A percentile compares a stretch with the other conserved stretches of the same genome.
Conservation (phyloP, 257 asterid species). For the Ligustrum vulgare region DNA sequence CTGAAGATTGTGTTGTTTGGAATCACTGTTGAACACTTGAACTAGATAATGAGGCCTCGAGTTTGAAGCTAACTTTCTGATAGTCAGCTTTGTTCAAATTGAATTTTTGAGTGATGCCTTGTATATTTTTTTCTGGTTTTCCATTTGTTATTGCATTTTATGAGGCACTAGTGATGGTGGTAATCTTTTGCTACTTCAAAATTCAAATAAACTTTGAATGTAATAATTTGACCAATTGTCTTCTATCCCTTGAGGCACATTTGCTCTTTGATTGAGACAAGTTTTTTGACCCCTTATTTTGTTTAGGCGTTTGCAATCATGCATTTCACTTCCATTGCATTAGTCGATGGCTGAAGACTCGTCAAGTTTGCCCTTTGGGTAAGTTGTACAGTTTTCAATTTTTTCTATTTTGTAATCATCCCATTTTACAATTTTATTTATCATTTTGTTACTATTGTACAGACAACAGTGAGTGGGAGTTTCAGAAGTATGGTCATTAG, state of each 20-base stretch:
- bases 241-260: neutral
- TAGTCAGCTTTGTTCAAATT: neutral
- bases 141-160: neutral
- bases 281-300: neutral
- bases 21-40: neutral
- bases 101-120: neutral
- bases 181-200: neutral
- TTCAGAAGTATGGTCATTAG: conserved; percentile 96
- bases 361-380: conserved; percentile 98
- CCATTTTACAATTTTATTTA: neutral
- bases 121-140: neutral
- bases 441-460: conserved; percentile 22
- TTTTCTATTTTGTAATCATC: neutral
- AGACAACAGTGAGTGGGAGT: conserved; percentile 99
- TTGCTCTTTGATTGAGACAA: neutral
- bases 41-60: neutral
- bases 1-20: neutral
- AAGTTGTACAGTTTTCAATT: conserved; percentile 15
- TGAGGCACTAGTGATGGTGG: neutral
- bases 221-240: neutral
- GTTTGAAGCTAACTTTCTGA: neutral
- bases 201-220: neutral
- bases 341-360: conserved; percentile 98
- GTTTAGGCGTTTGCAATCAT: conserved; percentile 90
- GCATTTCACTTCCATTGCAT: conserved; percentile 99